Base-by-base conservation (phyloP, 2,329 filamentous ascomycete genomes). In the Leptographium lundbergii region DNA sequence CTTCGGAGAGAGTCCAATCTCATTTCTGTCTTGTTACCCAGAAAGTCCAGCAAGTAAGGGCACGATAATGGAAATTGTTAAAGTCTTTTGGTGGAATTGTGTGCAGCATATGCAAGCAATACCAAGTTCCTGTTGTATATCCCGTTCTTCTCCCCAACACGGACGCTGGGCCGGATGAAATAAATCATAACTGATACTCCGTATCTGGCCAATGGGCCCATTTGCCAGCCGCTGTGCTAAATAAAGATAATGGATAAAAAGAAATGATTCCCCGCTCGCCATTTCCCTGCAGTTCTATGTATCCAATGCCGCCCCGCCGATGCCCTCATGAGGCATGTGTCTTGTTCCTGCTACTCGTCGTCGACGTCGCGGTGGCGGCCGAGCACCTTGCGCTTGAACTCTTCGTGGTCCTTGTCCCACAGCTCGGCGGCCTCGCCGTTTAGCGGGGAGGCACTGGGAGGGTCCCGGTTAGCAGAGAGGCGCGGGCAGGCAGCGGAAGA, bases 391-490 rank as follows among this genome's bases (percentile, higher is more conserved):
- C 82, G 83, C 81, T 96, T 90, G 80, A 94, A 97, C 71, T 95
- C 89, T 53, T 82, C 85, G 45, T 85, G 78, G 70, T 97, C 84
- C 66, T 86, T 90, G 71, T 96, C 92, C 91, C 94, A 99, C 50
- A 99, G 80, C 71, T 96, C 89, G 19, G 95, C 94, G 34, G 94
- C 94, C 73, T 99, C 91, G 61, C 91, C 95, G 67, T 99, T 99
- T 63, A 99, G 78, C 2, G 94, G 94, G 65, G 90, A 96, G 61
- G 94, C 84, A 72, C 92, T 97, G 17, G 6, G 39, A 3, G 13
- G 3, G 63, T 60, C 54, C 3, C 54, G 64, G 62, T 65, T 65
- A 68, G 68, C 58, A 57, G 42, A 19, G 32, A 34, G 6, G 32
- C 9, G 6, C 17, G 9, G 1, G 5, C 39, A 17, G 6, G 13